A percentile compares a stretch with the other conserved stretches of the same genome.
Conservation (phyloP, 2,329 filamentous ascomycete genomes). For the Botrytis pseudocinerea region DNA sequence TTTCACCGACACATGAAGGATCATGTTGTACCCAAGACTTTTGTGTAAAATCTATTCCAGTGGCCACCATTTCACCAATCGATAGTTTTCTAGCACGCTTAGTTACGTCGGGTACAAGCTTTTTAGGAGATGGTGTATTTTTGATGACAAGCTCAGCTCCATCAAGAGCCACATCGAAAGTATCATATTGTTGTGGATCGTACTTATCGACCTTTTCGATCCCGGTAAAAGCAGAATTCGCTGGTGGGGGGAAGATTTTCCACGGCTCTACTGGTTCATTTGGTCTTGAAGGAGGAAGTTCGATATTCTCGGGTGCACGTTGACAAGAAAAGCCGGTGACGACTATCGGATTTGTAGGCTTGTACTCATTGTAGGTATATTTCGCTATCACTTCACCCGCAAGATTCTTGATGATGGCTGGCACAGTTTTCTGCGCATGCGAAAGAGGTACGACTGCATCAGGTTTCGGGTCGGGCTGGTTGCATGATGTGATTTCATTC, state of each 20-base stretch:
- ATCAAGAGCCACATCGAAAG: conserved; percentile 17
- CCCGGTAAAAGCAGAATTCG: conserved; percentile 9
- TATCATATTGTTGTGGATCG: conserved; percentile 8
- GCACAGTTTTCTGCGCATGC: not conserved
- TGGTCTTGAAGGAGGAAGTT: conserved; percentile 10
- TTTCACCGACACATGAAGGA: conserved; percentile 21
- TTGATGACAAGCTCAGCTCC: conserved; percentile 16
- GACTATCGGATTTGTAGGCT: not conserved
- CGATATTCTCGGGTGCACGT: not conserved
- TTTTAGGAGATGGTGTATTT: conserved; percentile 1
- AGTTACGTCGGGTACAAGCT: not conserved
- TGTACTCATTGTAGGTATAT: conserved; percentile 2
- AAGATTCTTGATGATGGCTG: not conserved
- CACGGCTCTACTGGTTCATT: conserved; percentile 9
- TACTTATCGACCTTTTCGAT: conserved; percentile 14
- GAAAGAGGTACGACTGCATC: not conserved
- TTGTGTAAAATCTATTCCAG: conserved; percentile 19
- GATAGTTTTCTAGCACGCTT: not conserved
- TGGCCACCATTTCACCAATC: conserved; percentile 11
- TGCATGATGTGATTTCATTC: not conserved
- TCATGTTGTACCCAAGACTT: conserved; percentile 11
- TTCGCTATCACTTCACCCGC: not conserved
- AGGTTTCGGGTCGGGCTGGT: not conserved
- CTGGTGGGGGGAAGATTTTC: conserved; percentile 7
- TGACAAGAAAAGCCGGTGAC: not conserved